Conservation (phyloP, 2,329 filamentous ascomycete species). For the Aspergillus thermomutatus region DNA sequence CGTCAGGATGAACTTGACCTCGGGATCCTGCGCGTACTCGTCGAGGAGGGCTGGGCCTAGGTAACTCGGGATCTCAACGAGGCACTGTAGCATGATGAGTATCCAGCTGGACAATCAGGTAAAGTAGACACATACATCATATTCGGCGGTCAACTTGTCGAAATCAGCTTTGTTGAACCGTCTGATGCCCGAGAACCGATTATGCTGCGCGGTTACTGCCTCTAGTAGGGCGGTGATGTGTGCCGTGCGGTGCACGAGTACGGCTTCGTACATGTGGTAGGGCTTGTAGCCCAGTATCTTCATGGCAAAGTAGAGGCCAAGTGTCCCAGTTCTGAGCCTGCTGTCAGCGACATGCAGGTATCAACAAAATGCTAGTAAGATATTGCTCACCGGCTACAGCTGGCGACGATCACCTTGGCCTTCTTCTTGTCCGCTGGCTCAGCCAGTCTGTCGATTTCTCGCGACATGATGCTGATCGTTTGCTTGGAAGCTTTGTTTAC, state of each 20-base stretch:
- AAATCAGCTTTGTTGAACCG: constrained; percentile 12
- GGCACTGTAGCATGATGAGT: constrained; percentile 6
- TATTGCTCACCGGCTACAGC: constrained; percentile 17
- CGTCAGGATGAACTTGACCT: constrained; percentile 25
- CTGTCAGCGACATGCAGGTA: neutral
- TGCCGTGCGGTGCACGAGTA: constrained; percentile 2
- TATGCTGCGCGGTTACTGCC: constrained; percentile 16
- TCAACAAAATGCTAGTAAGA: neutral
- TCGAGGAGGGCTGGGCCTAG: constrained; percentile 14
- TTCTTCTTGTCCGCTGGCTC: constrained; percentile 13
- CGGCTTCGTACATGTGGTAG: constrained; percentile 20
- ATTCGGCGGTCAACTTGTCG: constrained; percentile 18
- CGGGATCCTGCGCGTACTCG: constrained; percentile 18
- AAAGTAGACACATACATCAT: constrained; percentile 12
- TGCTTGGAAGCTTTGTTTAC: neutral
- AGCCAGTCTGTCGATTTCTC: constrained; percentile 16
- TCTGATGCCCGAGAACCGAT: constrained; percentile 16
- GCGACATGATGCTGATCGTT: constrained; percentile 14
- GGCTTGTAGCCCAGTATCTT: constrained; percentile 21
- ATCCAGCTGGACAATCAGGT: neutral
- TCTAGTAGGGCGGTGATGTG: constrained; percentile 18
- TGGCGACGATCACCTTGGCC: constrained; percentile 22
- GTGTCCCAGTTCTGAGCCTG: constrained; percentile 17
- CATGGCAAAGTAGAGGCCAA: constrained; percentile 21
- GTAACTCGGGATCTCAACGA: constrained; percentile 21